Base-by-base conservation (phyloP, 2,329 filamentous ascomycete genomes). In the Colletotrichum sp. region DNA sequence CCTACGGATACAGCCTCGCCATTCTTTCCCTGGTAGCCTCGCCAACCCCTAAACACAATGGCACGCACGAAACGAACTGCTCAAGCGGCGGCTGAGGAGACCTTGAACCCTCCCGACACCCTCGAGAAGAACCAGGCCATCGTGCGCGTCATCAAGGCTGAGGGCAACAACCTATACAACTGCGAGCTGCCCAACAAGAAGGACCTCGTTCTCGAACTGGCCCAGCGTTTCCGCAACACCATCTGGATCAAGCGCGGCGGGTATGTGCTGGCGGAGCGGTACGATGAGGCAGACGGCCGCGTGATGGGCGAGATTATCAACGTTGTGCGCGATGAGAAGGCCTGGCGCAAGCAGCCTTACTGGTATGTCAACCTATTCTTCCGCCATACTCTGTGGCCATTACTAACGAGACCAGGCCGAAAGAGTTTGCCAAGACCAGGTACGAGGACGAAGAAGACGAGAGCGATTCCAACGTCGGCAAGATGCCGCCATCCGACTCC, bases 231-330 rank as follows among this genome's bases (percentile, higher is more conserved):
- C 83, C 94, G 96, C 77, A 97, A 95, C 78, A 97, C 95, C 3
- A 95, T 99, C 78, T 99, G 95, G 95, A 94, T 99, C 83, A 96
- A 95, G 85, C 93, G 95, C 21, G 95, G 96, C 34, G 95, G 95
- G 1, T 99, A 93, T 84, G 96, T 98, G 34, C 86, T 99, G 13
- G 90, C 98, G 16, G 95, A 99, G 79, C 81, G 88, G 18, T 93
- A 91, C 28, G 88, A 93, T 48, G 92, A 92, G 32, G 92, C 93
- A 68, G 93, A 94, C 60, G 95, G 95, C 80, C 96, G 95, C 83
- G 91, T 98, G 14, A 90, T 91, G 68, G 97, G 96, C 16, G 95
- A 98, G 84, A 98, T 99, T 80, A 90, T 98, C 79, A 98, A 98
- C 82, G 92, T 99, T 43, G 96, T 99, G 48, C 90, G 95, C 48